Base-by-base conservation (phyloP, 2,329 filamentous ascomycete genomes). In the Fusarium proliferatum region DNA sequence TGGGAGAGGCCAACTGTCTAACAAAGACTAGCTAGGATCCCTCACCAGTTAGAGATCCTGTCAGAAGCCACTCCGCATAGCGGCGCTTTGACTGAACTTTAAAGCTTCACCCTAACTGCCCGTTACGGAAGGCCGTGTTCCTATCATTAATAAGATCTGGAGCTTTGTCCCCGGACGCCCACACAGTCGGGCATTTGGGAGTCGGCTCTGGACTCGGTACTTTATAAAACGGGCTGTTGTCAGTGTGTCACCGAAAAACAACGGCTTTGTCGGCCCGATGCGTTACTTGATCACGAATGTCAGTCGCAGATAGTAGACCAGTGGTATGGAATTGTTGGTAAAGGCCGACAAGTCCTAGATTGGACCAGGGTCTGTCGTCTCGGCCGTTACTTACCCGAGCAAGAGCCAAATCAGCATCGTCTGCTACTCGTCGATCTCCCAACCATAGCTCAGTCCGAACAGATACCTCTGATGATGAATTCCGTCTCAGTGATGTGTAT, bases 141-240 rank as follows among this genome's bases (percentile, higher is more conserved):
- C 23, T 23, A 23, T 23, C 23, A 23, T 23, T 23, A 23, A 23
- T 23, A 23, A 23, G 23, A 23, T 23, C 23, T 16, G 21, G 21
- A 33, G 30, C 15, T 51, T 33, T 21, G 21, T 12, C 23, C 33
- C 28, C 48, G 21, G 30, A 17, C 21, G 7, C 21, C 28, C 10
- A n/a, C 15, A 33, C 10, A 4, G 4, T n/a, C 3, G 6, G 21
- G 5, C 15, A n/a, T 16, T 6, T 16, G 2, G 17, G 12, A 49
- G 15, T 9, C 46, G 6, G 15, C 10, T 33, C 15, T 33, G 28
- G 21, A 3, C 28, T n/a, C 3, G 15, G 13, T n/a, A 15, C 15
- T 10, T 30, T n/a, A 4, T 6, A 12, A 17, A n/a, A n/a, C 9
- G 46, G 15, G 23, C 15, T 9, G 8, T 16, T 16, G 19, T 23